These are phyloP conservation scores for Hypoxylon perforatum DNA, from an alignment of 495 filamentous ascomycete species.

Conservation along the genomic window DNA sequence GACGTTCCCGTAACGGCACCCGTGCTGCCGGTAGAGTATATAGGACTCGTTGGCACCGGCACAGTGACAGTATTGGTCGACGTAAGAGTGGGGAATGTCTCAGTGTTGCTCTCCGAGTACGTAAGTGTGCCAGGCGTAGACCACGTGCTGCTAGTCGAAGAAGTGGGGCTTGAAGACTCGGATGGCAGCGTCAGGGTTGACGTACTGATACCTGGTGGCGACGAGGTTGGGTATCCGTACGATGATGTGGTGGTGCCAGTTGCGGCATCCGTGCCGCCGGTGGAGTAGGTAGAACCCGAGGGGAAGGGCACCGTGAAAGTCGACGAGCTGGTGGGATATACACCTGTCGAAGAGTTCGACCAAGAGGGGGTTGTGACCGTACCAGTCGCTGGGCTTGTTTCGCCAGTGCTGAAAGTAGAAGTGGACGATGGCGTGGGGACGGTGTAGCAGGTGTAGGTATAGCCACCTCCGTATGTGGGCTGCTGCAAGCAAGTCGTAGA, in stretches of 20 bases:
- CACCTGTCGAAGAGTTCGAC: background rate
- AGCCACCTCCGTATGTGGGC: constrained; percentile 33
- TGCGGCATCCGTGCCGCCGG: constrained; percentile 15
- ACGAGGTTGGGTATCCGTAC: constrained; percentile 11
- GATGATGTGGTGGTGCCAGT: constrained; percentile 26
- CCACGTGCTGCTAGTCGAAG: constrained; percentile 15
- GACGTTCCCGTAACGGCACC: constrained; percentile 30
- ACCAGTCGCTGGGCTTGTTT: constrained; percentile 18
- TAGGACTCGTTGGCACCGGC: too few species aligned
- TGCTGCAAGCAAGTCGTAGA: constrained; percentile 35
- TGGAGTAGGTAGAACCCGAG: constrained; percentile 4
- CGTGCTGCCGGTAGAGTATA: constrained; percentile 37
- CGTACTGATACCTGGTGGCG: constrained; percentile 4
- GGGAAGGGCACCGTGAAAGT: constrained; percentile 2
- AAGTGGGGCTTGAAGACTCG: constrained; percentile 9
- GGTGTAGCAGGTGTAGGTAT: constrained; percentile 34
- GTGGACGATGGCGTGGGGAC: constrained; percentile 19
- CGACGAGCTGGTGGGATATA: constrained; percentile 5
- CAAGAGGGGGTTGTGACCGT: constrained; percentile 5
- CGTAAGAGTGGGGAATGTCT: constrained; percentile 25
- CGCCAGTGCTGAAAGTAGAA: constrained; percentile 14
- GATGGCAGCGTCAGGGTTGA: constrained; percentile 2
- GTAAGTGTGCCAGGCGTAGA: background rate
- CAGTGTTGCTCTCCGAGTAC: constrained; percentile 17
- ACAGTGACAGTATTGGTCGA: too few species aligned